phyloP scores from a whole-genome alignment of 208 protist species.

The Trypanosoma brucei region DNA sequence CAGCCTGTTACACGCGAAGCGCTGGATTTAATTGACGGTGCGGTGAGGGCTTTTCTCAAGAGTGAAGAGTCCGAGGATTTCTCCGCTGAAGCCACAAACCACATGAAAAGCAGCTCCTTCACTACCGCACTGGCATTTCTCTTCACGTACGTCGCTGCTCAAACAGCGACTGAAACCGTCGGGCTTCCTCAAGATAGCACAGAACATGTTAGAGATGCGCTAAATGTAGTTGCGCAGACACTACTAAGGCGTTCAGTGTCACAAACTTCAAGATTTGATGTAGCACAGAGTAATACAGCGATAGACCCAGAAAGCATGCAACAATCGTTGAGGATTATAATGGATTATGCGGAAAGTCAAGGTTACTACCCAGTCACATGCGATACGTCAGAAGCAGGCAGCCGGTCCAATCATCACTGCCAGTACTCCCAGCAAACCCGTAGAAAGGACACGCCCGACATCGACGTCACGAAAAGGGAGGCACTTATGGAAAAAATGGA shows the following conservation, averaged over 20 bases:
- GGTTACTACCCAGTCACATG: neutral
- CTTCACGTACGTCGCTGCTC: neutral
- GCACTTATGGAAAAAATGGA: no score
- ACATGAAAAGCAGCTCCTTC: neutral
- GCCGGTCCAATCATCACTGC: no score
- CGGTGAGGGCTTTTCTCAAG: neutral
- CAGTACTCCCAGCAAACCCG: no score
- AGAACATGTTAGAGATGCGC: neutral
- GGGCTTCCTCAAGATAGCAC: neutral
- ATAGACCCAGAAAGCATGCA: neutral
- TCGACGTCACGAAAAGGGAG: no score
- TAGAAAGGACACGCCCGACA: no score
- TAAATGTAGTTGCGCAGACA: neutral
- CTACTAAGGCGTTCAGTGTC: neutral
- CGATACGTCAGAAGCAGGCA: no score
- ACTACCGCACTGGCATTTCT: neutral
- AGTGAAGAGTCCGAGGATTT: neutral
- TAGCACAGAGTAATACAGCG: neutral
- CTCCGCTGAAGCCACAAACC: neutral
- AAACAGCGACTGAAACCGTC: neutral
- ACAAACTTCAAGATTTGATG: neutral
- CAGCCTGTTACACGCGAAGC: neutral
- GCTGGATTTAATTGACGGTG: slow-evolving; percentile 4
- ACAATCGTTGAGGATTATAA: neutral
- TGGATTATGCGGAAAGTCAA: neutral